These are phyloP conservation scores for Aphelidium insulamus DNA, from an alignment of 371 early-diverging fungal species.

Conservation along the genomic window DNA sequence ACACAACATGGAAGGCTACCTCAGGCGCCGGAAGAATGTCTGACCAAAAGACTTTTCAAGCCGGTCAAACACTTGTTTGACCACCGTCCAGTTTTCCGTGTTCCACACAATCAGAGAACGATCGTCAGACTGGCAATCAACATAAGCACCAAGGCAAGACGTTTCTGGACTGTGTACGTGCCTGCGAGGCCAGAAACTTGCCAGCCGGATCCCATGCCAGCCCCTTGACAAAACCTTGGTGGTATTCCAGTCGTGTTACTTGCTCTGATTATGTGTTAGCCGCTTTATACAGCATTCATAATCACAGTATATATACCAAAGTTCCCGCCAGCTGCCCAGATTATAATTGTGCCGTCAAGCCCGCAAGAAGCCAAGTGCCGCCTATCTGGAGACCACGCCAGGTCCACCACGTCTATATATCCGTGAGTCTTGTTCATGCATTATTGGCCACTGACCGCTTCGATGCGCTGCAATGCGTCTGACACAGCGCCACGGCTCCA, in stretches of 20 bases:
- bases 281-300: not conserved
- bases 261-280: conserved; percentile 16
- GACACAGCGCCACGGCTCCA: too few species aligned
- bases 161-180: conserved; percentile 7
- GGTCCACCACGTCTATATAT: conserved; percentile 55
- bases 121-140: conserved; percentile 44
- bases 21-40: conserved; percentile 71
- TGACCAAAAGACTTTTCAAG: conserved; percentile 48
- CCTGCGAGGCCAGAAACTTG: conserved; percentile 74
- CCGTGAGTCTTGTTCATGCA: too few species aligned
- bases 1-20: conserved; percentile 12
- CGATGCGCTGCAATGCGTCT: too few species aligned
- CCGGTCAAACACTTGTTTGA: conserved; percentile 45
- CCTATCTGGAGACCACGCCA: conserved; percentile 86
- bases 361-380: conserved; percentile 75
- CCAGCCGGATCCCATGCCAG: conserved; percentile 90
- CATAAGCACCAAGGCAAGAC: not conserved
- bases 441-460: too few species aligned
- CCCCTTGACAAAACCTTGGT: conserved; percentile 84
- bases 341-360: conserved; percentile 53
- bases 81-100: conserved; percentile 59
- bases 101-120: conserved; percentile 70
- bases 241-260: conserved; percentile 37
- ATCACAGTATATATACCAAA: conserved; percentile 29
- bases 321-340: conserved; percentile 59